Base-by-base conservation (phyloP, 371 early-diverging fungal genomes). In the Catenaria anguillulae region DNA sequence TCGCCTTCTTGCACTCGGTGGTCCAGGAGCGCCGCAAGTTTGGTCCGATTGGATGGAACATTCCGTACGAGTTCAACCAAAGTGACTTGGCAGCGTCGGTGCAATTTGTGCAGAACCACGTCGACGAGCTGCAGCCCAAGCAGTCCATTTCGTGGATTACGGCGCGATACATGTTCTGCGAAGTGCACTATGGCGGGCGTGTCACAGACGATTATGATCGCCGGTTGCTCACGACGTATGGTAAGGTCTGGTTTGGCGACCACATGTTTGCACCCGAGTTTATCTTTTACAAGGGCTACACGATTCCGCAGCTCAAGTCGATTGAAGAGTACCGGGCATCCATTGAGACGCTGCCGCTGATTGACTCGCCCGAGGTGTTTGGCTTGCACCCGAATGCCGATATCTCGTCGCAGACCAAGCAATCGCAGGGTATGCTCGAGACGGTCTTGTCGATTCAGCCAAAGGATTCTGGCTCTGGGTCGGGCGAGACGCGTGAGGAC, bases 1-100 rank as follows among this genome's bases (percentile, higher is more conserved):
- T 82, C 23, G 75, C 79, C 0, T 80, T 82, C 70, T 68, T 80
- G 62, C 82, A 82, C 67, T 78, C 80, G 24, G 70, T 80, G 42
- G 79, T 82, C 10, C 82, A 80, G 63, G 82, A 82, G 65, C 60
- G 82, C 26, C 50, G 80, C 43, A 82, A 82, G 68, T 82, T 80
- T 67, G 80, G 80, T 0, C 79, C 82, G 2, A 66, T 82, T 21
- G 82, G 82, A 4, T 81, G 82, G 82, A 81, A 80, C 62, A 80
- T 81, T 70, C 80, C 79, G 34, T 82, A 80, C 67, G 82, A 82
- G 68, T 82, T 81, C 69, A 82, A 82, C 64, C 80, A 82, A 68
- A 70, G 74, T 36, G 82, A 82, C 69, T 64, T 82, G 33, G 78
- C 79, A 0, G 80, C 80, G 13, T 70, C 70, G 62, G 79, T 80